Evolutionary conservation across 805 yeast species (phyloP).

Genomic region (Monosporozyma aquatica): DNA sequence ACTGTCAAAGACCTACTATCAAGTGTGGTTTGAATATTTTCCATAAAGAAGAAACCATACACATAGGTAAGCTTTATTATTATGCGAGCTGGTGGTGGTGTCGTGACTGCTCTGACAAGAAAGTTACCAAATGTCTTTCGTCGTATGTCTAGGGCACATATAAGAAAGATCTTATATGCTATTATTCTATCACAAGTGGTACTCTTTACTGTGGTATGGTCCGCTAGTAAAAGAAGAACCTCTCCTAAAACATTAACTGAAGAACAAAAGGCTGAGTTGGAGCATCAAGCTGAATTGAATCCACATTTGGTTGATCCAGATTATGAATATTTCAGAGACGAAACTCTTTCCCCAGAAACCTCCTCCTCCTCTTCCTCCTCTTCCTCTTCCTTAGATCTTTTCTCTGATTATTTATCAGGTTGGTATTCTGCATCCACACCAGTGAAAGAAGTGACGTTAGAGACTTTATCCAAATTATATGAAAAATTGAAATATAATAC

Average conservation of each 20-base stretch:
- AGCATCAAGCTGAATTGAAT: constrained; percentile 1
- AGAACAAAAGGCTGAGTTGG: neutral
- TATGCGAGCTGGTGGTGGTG: neutral
- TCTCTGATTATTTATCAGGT: neutral
- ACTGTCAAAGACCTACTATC: too few relatives aligned
- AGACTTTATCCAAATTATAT: constrained; percentile 9
- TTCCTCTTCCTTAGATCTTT: too few relatives aligned
- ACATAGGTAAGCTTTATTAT: too few relatives aligned
- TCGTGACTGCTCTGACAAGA: neutral
- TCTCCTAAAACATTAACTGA: neutral
- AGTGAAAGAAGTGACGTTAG: neutral
- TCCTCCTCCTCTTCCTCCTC: neutral
- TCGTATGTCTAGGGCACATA: neutral
- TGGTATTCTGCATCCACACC: neutral
- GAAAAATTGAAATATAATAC: constrained; percentile 19
- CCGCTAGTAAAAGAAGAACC: neutral
- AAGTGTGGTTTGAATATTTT: too few relatives aligned
- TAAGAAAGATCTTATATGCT: neutral
- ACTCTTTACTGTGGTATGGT: neutral
- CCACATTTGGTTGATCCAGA: constrained; percentile 5
- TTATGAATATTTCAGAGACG: constrained; percentile 2
- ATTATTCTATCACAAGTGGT: neutral
- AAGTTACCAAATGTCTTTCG: neutral
- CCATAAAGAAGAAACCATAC: too few relatives aligned
- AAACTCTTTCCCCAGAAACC: neutral